phyloP scores from a whole-genome alignment of 805 yeast species.

The Metschnikowia picachoensis region DNA sequence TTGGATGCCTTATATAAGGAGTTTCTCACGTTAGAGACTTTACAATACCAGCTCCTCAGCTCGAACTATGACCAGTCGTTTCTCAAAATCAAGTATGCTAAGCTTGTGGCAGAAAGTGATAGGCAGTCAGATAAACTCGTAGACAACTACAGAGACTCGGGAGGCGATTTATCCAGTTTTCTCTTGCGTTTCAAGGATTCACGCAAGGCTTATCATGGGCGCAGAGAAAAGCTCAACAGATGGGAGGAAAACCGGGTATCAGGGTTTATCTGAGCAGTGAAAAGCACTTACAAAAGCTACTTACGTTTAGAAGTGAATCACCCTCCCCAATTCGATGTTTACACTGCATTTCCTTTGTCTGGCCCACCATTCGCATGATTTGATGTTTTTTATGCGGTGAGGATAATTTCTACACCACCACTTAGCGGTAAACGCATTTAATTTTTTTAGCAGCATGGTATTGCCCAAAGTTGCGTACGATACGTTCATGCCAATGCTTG shows the following conservation, averaged over 20 bases:
- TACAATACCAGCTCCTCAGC: conserved; percentile 37
- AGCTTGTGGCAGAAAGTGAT: conserved; percentile 8
- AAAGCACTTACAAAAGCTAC: too few relatives aligned
- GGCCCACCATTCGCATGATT: too few relatives aligned
- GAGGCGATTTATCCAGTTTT: conserved; percentile 16
- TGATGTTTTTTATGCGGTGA: too few relatives aligned
- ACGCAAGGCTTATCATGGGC: conserved; percentile 30
- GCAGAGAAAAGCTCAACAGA: conserved; percentile 36
- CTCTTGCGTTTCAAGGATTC: conserved; percentile 21
- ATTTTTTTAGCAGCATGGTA: too few relatives aligned
- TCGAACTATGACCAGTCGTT: conserved; percentile 33
- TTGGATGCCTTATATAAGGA: conserved; percentile 28
- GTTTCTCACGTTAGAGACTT: conserved; percentile 32
- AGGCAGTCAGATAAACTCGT: conserved; percentile 1
- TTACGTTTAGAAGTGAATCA: too few relatives aligned
- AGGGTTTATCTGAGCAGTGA: conserved; percentile 26
- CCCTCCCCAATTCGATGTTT: too few relatives aligned
- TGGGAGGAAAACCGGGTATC: conserved; percentile 44
- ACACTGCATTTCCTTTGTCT: too few relatives aligned
- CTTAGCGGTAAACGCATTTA: too few relatives aligned
- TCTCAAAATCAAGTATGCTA: conserved; percentile 9
- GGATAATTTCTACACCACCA: too few relatives aligned
- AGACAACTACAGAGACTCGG: conserved; percentile 1
- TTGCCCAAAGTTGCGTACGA: too few relatives aligned
- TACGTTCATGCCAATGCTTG: too few relatives aligned